Evolutionary conservation across 306 rosid genomes (phyloP), one percentile per base, ranked within the genome.

Genomic region (Pyrus betulifolia): DNA sequence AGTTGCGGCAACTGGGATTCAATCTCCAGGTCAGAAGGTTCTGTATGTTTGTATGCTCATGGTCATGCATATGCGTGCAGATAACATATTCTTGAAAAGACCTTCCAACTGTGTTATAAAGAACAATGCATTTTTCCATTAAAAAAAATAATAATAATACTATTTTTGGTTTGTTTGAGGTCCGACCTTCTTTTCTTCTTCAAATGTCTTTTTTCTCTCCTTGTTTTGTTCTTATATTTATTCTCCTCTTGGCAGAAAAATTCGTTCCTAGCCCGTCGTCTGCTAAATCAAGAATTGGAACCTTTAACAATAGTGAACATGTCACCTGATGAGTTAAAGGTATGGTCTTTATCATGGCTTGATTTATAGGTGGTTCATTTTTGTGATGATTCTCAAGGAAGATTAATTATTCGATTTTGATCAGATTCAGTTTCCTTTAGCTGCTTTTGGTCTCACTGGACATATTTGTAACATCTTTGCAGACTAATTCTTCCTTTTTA

Each of bases 311-410:
- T 92, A 67, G 67, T 92, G 74, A 96, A 79, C 70, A 96, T 96
- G 99, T 83, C 98, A 70, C 93, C 98, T 64, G 85, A n/a, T 71
- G 99, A 96, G 82, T 81, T 96, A 71, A 96, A 89, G 99, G 99
- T 96, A 80, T 60, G 82, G 28, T 79, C 49, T 79, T 45, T 45
- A 38, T 64, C 44, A 21, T 14, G 40, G 61, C 25, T 70, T 78
- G 14, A 54, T 73, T 73, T 71, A 60, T 62, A 44, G 59, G 23
- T 58, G 67, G 25, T 54, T 61, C 30, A 69, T 8, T 68, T 33
- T 54, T 28, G 30, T 17, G n/a, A 19, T 58, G 38, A 40, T 79
- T 67, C 38, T 40, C 27, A 7, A 44, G 28, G 59, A 65, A 72
- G 59, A 58, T 28, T 21, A 58, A 57, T 57, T 18, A 44, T 11